Evolutionary conservation across 2,329 filamentous ascomycete genomes (phyloP), one percentile per base, ranked within the genome.

Genomic region (Domatiomyces globalis): DNA sequence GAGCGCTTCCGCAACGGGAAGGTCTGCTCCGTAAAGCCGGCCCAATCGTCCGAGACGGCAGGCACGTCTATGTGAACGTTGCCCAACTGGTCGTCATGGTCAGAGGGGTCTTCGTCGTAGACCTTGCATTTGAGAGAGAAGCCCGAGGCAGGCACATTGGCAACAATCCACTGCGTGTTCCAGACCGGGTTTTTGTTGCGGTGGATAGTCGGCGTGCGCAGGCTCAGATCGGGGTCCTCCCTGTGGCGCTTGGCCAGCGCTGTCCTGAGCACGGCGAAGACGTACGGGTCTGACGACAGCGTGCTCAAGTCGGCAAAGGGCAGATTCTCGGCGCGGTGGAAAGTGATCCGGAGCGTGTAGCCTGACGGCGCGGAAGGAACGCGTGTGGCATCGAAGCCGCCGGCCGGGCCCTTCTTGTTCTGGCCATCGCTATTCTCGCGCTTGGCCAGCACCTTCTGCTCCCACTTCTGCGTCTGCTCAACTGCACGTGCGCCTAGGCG

Each of bases 41-140:
- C 60, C 86, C 86, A 94, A 42, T 74, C 66, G 43, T 84, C 79
- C 46, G 71, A 72, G 5, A 95, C 64, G 1, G 68, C 63, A 9
- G 74, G 68, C 0, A 85, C 79, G 17, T 77, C 68, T 50, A 95
- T 71, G 46, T 87, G 87, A 2, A 87, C 86, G 62, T 92, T 94
- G 9, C 90, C 90, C 18, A 96, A 75, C 22, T 87, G 77, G 67
- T 96, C 90, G 63, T 96, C 85, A 58, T 84, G 80, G 64, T 95
- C 86, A 1, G 83, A 79, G 33, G 82, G 80, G 67, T 96, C 90
- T 66, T 96, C 90, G 62, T 96, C 90, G 67, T 89, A 94, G 17
- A 96, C 69, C 49, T 86, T 78, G 55, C 86, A 87, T 65, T 95
- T 95, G 59, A 96, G 75, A 51, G 75, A 77, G 69, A 95, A 94